Evolutionary conservation across 495 filamentous ascomycete genomes (phyloP), one percentile per base, ranked within the genome.

Genomic region (Penicillium psychrofluorescens): DNA sequence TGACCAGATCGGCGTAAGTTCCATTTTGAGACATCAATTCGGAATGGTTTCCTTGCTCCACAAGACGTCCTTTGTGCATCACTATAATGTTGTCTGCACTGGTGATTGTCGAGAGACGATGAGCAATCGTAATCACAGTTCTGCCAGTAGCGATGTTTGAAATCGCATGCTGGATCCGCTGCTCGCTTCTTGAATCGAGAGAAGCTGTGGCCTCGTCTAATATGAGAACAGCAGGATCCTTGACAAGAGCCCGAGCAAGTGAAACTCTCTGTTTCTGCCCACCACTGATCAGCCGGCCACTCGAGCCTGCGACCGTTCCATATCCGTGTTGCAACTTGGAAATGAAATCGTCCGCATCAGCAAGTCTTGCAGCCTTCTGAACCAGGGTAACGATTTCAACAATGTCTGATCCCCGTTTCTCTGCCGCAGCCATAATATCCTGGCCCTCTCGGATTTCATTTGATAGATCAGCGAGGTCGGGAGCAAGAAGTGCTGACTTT

Each of bases 171-270:
- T 76, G 77, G 41, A 79, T 78, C 15, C 68, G 67, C 34, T 61
- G 68, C 49, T 80, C 77, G 37, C 65, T 77, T 35, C 64, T 54
- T 4, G 77, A 77, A 55, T 80, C 77, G 2, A 80, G 36, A 29
- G 67, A 70, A 7, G 59, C 80, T 1, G 87, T 92, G 12, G 88
- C 88, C 61, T 95, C 88, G 54, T 94, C 88, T 7, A 95, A 65
- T 29, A 95, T 82, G 6, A 95, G 66, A 44, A 95, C 83, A n/a
- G 78, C 78, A 0, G 89, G 87, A 38, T 86, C 74, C 54, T 86
- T 85, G 42, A 94, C 75, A 28, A 89, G 78, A 16, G 79, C 81
- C 14, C 85, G 70, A 1, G 85, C 84, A 41, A 90, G 80, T 8
- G 84, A 71, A 6, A 86, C 56, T 14, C 81, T 66, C 48, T 86